These are phyloP conservation scores for Suillus plorans DNA, from an alignment of 768 basidiomycete species.

Conservation along the genomic window DNA sequence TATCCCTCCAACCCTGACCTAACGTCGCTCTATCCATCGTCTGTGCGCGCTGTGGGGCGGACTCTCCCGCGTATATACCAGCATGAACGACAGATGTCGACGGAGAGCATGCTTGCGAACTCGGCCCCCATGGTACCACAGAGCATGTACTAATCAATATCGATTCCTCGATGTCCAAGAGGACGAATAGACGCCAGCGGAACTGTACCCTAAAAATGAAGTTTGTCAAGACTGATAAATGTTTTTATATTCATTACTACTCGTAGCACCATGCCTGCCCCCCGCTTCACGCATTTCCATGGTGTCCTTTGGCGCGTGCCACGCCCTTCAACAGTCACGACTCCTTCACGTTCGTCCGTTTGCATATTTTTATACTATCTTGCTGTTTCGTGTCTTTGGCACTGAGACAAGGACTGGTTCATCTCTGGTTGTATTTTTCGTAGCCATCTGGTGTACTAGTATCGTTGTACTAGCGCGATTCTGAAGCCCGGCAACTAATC, in stretches of 20 bases:
- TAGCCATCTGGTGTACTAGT: background rate
- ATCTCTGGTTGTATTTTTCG: background rate
- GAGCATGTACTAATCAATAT: conserved; percentile 18
- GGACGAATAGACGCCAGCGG: conserved; percentile 9
- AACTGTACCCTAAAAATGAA: conserved; percentile 3
- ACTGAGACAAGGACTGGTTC: background rate
- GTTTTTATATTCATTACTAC: background rate
- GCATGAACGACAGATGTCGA: conserved; percentile 26
- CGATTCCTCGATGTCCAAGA: background rate
- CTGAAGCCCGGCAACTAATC: background rate
- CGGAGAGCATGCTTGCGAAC: conserved; percentile 24
- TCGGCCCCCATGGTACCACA: conserved; percentile 25
- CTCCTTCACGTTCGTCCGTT: background rate
- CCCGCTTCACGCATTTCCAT: background rate
- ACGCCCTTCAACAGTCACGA: background rate
- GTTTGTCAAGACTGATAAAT: conserved; percentile 15
- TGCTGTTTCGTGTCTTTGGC: background rate
- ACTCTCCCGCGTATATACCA: conserved; percentile 12
- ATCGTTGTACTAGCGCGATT: background rate
- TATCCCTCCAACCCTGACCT: conserved; percentile 23
- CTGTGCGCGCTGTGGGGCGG: conserved; percentile 38
- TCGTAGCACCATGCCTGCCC: background rate
- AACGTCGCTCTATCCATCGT: conserved; percentile 35
- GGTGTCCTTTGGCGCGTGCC: conserved; percentile 3
- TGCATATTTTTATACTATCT: conserved; percentile 9